These are phyloP conservation scores for Syncephalis plumigaleata DNA, from an alignment of 371 early-diverging fungal genomes.

Conservation along the genomic window DNA sequence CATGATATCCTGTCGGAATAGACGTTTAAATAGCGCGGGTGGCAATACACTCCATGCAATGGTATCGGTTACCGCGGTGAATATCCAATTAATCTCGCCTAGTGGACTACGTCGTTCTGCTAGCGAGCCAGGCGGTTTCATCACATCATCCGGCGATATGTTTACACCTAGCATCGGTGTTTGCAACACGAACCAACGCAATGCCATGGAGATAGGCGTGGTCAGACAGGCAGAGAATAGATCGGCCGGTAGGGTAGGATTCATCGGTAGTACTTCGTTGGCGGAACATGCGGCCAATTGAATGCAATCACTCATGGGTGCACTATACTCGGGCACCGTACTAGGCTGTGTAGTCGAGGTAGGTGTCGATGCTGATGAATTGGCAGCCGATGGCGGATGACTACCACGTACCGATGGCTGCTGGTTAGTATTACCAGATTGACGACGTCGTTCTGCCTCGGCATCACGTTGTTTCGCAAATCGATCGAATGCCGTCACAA, in stretches of 20 bases:
- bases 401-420: constrained; percentile 12
- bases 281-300: constrained; percentile 87
- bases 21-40: constrained; percentile 70
- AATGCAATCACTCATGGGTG: constrained; percentile 69
- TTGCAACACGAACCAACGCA: constrained; percentile 80
- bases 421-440: not conserved
- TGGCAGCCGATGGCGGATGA: constrained; percentile 4
- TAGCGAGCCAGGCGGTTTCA: constrained; percentile 73
- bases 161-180: constrained; percentile 52
- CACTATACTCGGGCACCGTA: constrained; percentile 12
- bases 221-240: constrained; percentile 91
- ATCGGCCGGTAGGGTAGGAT: constrained; percentile 90
- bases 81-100: constrained; percentile 97
- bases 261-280: constrained; percentile 76
- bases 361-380: no score
- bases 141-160: constrained; percentile 70
- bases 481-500: constrained; percentile 71
- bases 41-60: constrained; percentile 96
- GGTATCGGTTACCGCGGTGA: constrained; percentile 95
- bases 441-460: constrained; percentile 27
- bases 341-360: constrained; percentile 9
- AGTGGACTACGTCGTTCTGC: constrained; percentile 84
- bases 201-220: constrained; percentile 87
- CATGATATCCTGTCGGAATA: constrained; percentile 91
- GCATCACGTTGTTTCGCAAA: constrained; percentile 74